phyloP scores from a whole-genome alignment of 2,329 filamentous ascomycete genomes.

The Stagonosporopsis vannaccii region DNA sequence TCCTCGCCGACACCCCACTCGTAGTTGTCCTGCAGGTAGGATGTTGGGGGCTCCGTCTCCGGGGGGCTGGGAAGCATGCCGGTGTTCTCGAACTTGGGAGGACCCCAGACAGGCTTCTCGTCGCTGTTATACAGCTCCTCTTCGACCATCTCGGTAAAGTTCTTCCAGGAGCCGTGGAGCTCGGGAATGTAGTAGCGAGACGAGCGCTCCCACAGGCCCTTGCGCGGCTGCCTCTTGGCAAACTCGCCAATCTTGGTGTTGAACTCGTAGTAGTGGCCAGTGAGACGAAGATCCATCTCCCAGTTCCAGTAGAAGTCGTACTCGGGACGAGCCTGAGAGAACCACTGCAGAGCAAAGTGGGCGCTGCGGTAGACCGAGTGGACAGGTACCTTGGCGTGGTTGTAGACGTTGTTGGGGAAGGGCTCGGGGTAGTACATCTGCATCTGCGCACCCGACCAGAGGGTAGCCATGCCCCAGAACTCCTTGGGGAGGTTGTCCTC shows the following conservation, averaged over 20 bases:
- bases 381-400: slow-evolving; percentile 70
- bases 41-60: slow-evolving; percentile 68
- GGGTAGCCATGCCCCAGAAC: slow-evolving; percentile 84
- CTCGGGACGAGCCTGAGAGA: slow-evolving; percentile 58
- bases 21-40: slow-evolving; percentile 69
- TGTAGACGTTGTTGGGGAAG: slow-evolving; percentile 74
- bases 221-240: slow-evolving; percentile 71
- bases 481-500: slow-evolving; percentile 77
- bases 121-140: slow-evolving; percentile 59
- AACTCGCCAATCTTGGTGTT: slow-evolving; percentile 71
- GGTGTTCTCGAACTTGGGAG: slow-evolving; percentile 54
- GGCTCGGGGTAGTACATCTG: slow-evolving; percentile 86
- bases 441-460: slow-evolving; percentile 97
- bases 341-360: slow-evolving; percentile 61
- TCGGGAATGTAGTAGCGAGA: slow-evolving; percentile 76
- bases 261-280: slow-evolving; percentile 84
- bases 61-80: slow-evolving; percentile 66
- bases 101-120: slow-evolving; percentile 70
- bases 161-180: slow-evolving; percentile 71
- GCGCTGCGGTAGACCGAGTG: slow-evolving; percentile 85
- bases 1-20: slow-evolving; percentile 80
- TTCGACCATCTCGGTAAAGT: slow-evolving; percentile 72
- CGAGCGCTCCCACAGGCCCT: slow-evolving; percentile 76
- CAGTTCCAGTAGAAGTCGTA: slow-evolving; percentile 77
- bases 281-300: slow-evolving; percentile 86